Conservation (phyloP, 2,329 filamentous ascomycete species). For the Alternaria hordeiaustralica region DNA sequence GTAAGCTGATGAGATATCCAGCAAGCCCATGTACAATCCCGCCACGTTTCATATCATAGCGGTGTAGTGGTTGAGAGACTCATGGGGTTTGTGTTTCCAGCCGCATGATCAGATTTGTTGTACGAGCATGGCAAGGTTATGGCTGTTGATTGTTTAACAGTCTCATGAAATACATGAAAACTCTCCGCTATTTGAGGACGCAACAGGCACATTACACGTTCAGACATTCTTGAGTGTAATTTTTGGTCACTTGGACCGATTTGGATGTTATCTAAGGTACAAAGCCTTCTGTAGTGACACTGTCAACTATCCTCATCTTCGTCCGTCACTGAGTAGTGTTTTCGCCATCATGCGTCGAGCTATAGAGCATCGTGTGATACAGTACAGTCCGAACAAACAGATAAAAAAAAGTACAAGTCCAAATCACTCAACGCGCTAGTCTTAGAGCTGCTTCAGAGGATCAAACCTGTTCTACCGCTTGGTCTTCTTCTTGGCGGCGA, state of each 20-base stretch:
- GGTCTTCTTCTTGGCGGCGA: conserved; percentile 89
- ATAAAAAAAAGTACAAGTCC: not conserved
- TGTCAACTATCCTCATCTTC: not conserved
- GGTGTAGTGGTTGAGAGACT: not conserved
- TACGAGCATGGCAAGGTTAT: accelerated
- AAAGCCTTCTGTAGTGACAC: not conserved
- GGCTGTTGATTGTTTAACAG: not conserved
- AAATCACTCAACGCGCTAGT: not conserved
- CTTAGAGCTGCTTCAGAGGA: not conserved
- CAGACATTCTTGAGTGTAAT: not conserved
- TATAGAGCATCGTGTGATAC: not conserved
- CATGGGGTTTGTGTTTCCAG: not conserved
- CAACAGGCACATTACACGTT: not conserved
- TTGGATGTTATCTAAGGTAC: not conserved
- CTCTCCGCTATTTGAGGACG: not conserved
- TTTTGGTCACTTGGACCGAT: not conserved
- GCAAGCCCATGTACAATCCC: not conserved
- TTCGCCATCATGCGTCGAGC: not conserved
- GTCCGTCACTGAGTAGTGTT: not conserved
- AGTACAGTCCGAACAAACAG: not conserved
- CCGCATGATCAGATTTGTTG: not conserved
- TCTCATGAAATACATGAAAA: not conserved
- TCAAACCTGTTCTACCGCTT: conserved; percentile 42
- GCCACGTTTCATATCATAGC: not conserved
- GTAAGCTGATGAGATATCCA: not conserved